phyloP scores from a whole-genome alignment of 768 basidiomycete species.

The Rhodotorula graminis region DNA sequence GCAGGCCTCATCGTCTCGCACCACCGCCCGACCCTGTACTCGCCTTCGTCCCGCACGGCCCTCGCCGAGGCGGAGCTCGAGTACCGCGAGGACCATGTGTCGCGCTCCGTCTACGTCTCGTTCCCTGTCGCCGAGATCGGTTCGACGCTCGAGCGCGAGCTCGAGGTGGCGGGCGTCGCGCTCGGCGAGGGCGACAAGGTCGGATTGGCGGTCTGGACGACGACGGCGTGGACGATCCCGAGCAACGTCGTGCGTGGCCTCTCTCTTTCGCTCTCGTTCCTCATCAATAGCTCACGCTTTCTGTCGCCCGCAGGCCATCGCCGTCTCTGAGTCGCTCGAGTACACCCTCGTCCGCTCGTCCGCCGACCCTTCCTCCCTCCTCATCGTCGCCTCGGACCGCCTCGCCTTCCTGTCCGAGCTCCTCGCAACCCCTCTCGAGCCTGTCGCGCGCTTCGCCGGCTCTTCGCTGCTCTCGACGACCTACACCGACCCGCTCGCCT shows the following conservation, averaged over 20 bases:
- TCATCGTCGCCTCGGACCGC: slow-evolving; percentile 50
- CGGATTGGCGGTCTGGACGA: slow-evolving; percentile 84
- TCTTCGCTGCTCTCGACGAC: slow-evolving; percentile 58
- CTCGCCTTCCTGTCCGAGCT: slow-evolving; percentile 45
- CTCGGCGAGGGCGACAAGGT: slow-evolving; percentile 43
- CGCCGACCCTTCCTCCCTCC: slow-evolving; percentile 35
- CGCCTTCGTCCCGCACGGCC: slow-evolving; percentile 88
- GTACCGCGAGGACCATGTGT: slow-evolving; percentile 82
- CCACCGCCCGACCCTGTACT: slow-evolving; percentile 87
- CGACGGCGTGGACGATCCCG: slow-evolving; percentile 93
- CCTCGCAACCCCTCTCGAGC: slow-evolving; percentile 44
- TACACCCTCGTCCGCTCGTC: slow-evolving; percentile 61
- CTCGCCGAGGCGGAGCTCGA: slow-evolving; percentile 89
- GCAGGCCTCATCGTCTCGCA: slow-evolving; percentile 78
- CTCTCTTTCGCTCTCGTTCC: background rate
- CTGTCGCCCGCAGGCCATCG: slow-evolving; percentile 64
- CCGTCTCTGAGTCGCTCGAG: slow-evolving; percentile 66
- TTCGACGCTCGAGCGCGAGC: slow-evolving; percentile 23
- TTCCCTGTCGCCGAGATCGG: slow-evolving; percentile 56
- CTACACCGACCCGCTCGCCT: slow-evolving; percentile 62
- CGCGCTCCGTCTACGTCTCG: slow-evolving; percentile 77
- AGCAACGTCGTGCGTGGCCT: slow-evolving; percentile 73
- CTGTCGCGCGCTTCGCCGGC: slow-evolving; percentile 46
- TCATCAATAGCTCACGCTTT: background rate
- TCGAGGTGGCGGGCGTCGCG: background rate